Evolutionary conservation across 306 rosid species (phyloP).

Genomic region (Acacia confusa): DNA sequence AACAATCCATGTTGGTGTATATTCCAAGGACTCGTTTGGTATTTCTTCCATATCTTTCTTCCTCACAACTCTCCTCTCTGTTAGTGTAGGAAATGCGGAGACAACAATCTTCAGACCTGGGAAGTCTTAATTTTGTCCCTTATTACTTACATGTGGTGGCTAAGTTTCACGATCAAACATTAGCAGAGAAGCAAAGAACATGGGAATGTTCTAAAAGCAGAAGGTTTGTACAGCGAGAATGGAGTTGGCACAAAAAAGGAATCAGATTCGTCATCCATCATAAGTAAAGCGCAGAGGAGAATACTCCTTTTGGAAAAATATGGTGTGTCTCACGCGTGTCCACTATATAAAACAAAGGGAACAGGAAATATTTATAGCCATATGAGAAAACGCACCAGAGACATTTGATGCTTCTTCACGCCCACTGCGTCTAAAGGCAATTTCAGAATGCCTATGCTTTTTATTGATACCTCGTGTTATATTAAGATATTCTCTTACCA

Average conservation of each 20-base stretch:
- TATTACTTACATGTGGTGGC: background rate
- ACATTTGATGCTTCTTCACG: background rate
- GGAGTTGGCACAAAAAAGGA: background rate
- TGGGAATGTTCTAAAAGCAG: slow-evolving; percentile 25
- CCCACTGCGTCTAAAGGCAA: background rate
- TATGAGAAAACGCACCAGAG: background rate
- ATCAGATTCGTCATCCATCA: slow-evolving; percentile 35
- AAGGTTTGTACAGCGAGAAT: slow-evolving; percentile 31
- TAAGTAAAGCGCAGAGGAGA: slow-evolving; percentile 29
- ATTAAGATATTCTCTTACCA: background rate
- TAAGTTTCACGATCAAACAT: background rate
- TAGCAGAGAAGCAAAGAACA: slow-evolving; percentile 48
- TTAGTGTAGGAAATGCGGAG: slow-evolving; percentile 21
- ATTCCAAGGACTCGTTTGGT: slow-evolving; percentile 63
- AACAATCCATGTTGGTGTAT: slow-evolving; percentile 87
- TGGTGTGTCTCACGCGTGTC: slow-evolving; percentile 11
- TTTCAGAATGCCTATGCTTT: background rate
- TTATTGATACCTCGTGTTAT: background rate
- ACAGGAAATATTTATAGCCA: background rate
- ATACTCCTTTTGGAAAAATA: slow-evolving; percentile 1
- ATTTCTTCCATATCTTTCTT: slow-evolving; percentile 43
- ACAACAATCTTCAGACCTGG: slow-evolving; percentile 23
- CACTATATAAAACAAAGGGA: background rate
- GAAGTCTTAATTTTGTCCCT: background rate
- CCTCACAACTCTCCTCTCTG: background rate